Evolutionary conservation across 2,329 filamentous ascomycete genomes (phyloP).

Genomic region (Celoporthe dispersa): DNA sequence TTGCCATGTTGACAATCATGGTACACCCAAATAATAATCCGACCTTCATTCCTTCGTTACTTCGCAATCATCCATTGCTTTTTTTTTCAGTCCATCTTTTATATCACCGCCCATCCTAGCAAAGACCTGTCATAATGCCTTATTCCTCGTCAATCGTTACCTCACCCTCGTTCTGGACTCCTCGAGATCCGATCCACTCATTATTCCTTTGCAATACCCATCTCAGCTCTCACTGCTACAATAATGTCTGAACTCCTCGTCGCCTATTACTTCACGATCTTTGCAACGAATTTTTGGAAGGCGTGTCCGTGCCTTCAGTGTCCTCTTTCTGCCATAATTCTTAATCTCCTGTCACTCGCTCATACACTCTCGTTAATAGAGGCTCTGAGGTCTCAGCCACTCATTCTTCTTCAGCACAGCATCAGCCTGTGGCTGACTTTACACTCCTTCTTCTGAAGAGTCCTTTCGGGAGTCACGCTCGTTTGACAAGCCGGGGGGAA

Average conservation of each 20-base stretch:
- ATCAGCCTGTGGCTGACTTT: not conserved
- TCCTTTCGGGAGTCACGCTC: not conserved
- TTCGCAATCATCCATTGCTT: not conserved
- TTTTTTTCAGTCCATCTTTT: not conserved
- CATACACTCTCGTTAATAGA: not conserved
- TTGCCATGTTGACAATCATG: not conserved
- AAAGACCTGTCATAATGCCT: not conserved
- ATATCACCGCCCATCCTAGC: not conserved
- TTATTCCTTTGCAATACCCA: not conserved
- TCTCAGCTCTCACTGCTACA: not conserved
- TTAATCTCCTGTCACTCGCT: not conserved
- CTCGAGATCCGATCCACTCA: not conserved
- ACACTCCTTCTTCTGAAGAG: not conserved
- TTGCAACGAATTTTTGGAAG: not conserved
- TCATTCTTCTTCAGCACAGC: not conserved
- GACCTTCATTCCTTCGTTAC: not conserved
- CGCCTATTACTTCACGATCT: conserved; percentile 2
- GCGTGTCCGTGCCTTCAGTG: not conserved
- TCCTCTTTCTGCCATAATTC: not conserved
- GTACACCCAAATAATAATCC: not conserved
- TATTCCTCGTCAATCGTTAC: not conserved
- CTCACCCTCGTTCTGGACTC: not conserved
- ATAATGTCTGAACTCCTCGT: not conserved
- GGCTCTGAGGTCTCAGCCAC: not conserved
- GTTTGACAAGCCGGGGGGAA: not conserved